phyloP scores from a whole-genome alignment of 345 rosid genomes.

The Hibiscus trionum region DNA sequence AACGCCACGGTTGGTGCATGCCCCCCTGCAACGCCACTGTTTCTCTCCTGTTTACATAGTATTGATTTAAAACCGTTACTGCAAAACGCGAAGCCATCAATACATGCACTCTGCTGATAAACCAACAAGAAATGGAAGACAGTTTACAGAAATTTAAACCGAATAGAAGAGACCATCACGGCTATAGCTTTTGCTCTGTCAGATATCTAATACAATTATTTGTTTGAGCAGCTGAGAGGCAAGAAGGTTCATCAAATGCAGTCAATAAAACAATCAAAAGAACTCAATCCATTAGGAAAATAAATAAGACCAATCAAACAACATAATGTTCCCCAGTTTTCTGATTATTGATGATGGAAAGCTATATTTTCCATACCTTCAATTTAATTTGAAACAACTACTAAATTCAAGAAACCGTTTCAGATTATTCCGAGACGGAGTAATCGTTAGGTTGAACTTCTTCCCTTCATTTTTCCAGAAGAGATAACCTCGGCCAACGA shows the following conservation, averaged over 20 bases:
- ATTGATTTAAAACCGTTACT: slow-evolving; percentile 6
- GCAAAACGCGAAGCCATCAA: slow-evolving; percentile 8
- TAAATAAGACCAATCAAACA: neutral
- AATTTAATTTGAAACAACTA: neutral
- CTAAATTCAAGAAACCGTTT: neutral
- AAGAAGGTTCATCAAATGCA: slow-evolving; percentile 7
- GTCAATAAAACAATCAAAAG: neutral
- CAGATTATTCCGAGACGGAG: neutral
- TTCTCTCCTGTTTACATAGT: slow-evolving; percentile 20
- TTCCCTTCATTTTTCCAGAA: neutral
- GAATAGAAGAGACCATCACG: neutral
- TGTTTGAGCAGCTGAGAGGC: neutral
- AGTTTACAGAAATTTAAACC: neutral
- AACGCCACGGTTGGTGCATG: neutral
- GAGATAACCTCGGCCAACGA: neutral
- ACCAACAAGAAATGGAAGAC: neutral
- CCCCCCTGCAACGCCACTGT: neutral
- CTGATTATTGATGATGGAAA: neutral
- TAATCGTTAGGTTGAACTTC: neutral
- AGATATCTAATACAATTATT: neutral
- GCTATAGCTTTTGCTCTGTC: neutral
- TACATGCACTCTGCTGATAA: neutral
- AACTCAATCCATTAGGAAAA: neutral
- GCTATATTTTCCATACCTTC: slow-evolving; percentile 13
- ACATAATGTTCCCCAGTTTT: neutral